Conservation (phyloP, 1,139 yeast species). For the Arxiozyma heterogenica region DNA sequence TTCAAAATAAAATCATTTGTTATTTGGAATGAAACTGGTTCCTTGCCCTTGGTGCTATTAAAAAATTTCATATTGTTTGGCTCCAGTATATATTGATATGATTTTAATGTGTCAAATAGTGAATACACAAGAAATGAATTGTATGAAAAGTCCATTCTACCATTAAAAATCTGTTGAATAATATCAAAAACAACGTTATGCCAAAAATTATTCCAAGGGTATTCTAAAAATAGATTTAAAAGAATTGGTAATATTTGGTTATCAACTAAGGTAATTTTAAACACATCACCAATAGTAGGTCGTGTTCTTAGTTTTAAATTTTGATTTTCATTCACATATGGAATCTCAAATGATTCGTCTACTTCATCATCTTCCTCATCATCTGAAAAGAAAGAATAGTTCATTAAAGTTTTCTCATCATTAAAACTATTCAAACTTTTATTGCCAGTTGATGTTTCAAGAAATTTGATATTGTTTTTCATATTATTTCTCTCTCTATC, state of each 20-base stretch:
- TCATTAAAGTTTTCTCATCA: slow-evolving; percentile 7
- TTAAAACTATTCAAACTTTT: not conserved
- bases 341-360: slow-evolving; percentile 39
- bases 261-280: slow-evolving; percentile 80
- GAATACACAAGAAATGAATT: slow-evolving; percentile 61
- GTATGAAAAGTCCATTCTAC: slow-evolving; percentile 88
- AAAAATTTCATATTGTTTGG: slow-evolving; percentile 6
- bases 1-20: slow-evolving; percentile 71
- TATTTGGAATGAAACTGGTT: slow-evolving; percentile 40
- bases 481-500: slow-evolving; percentile 6
- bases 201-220: slow-evolving; percentile 96
- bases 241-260: slow-evolving; percentile 71
- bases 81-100: slow-evolving; percentile 14
- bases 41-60: slow-evolving; percentile 27
- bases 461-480: not conserved
- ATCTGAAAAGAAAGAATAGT: slow-evolving; percentile 4
- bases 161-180: slow-evolving; percentile 91
- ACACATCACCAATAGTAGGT: slow-evolving; percentile 83
- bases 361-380: slow-evolving; percentile 23
- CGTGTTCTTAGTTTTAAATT: slow-evolving; percentile 46
- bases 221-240: slow-evolving; percentile 73
- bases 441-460: not conserved
- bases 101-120: slow-evolving; percentile 24
- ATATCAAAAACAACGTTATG: slow-evolving; percentile 97
- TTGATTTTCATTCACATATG: slow-evolving; percentile 51